These are phyloP conservation scores for Alternaria consortialis DNA, from an alignment of 2,329 filamentous ascomycete species.

Conservation along the genomic window DNA sequence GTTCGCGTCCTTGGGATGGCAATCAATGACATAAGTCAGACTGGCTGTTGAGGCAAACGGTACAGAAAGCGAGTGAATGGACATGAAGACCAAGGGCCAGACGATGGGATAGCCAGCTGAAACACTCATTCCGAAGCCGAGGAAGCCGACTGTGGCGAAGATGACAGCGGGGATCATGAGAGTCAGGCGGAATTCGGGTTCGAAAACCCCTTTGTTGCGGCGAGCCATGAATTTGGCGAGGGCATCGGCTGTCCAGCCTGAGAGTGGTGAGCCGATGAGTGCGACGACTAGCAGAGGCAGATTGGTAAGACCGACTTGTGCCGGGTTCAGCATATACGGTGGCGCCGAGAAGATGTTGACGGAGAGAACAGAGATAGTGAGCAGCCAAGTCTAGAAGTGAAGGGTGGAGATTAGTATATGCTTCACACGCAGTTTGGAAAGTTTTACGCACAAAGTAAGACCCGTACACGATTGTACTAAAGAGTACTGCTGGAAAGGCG, in stretches of 20 bases:
- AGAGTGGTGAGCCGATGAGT: slow-evolving; percentile 75
- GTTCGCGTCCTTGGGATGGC: slow-evolving; percentile 51
- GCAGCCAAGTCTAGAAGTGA: slow-evolving; percentile 70
- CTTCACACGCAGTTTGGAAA: not conserved
- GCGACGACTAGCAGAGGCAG: slow-evolving; percentile 84
- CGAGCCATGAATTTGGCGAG: slow-evolving; percentile 75
- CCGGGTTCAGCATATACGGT: slow-evolving; percentile 83
- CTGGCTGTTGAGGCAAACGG: slow-evolving; percentile 51
- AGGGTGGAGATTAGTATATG: not conserved
- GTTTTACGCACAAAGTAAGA: slow-evolving; percentile 68
- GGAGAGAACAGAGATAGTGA: slow-evolving; percentile 87
- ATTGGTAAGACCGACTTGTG: slow-evolving; percentile 78
- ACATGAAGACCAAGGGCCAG: slow-evolving; percentile 48
- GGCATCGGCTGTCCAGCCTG: slow-evolving; percentile 77
- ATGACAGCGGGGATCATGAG: slow-evolving; percentile 47
- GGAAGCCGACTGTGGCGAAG: slow-evolving; percentile 50
- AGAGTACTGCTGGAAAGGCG: slow-evolving; percentile 84
- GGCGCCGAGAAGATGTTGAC: slow-evolving; percentile 84
- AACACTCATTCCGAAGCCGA: slow-evolving; percentile 53
- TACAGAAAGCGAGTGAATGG: slow-evolving; percentile 49
- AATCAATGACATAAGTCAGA: slow-evolving; percentile 55
- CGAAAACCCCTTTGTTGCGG: slow-evolving; percentile 82
- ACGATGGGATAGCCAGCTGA: slow-evolving; percentile 37
- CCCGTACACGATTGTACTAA: slow-evolving; percentile 82
- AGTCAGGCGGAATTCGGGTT: slow-evolving; percentile 80